Percentiles rank a stretch among this genome's conserved stretches.
Evolutionary conservation across 805 yeast species (phyloP).

Genomic region (Teunomyces funiuensis): DNA sequence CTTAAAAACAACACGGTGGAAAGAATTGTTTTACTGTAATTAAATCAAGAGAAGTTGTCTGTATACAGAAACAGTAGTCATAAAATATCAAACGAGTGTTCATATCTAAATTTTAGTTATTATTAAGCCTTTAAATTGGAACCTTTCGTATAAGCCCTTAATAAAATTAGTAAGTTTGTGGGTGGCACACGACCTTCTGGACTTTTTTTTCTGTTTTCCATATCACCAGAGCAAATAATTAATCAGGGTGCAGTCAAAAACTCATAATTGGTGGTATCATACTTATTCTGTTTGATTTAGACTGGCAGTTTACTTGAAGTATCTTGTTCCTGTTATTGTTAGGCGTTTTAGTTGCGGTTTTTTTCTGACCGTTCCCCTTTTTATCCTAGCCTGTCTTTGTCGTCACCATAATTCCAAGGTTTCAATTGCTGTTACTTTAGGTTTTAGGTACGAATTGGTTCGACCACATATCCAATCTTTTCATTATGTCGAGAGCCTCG

Average conservation of each 20-base stretch:
- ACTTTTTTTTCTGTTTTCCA: conserved; percentile 4
- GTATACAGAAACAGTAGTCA: too few species aligned
- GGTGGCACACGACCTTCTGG: conserved; percentile 3
- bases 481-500: not conserved
- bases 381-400: not conserved
- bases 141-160: not conserved
- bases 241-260: conserved; percentile 3
- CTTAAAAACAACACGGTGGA: too few species aligned
- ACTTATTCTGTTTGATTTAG: not conserved
- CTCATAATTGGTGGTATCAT: not conserved
- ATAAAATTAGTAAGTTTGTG: too few species aligned
- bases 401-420: not conserved
- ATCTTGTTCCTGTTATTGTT: not conserved
- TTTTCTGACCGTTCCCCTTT: not conserved
- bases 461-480: not conserved
- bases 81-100: too few species aligned
- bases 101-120: too few species aligned
- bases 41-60: too few species aligned
- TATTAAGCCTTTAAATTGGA: too few species aligned
- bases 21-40: too few species aligned
- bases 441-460: not conserved
- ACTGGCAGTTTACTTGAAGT: not conserved
- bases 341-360: not conserved
- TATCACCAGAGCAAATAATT: conserved; percentile 5
- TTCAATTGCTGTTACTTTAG: not conserved